Percentiles rank a stretch among this genome's conserved stretches.
Evolutionary conservation across 257 asterid genomes (phyloP).

Genomic region (Nicotiana tomentosiformis): DNA sequence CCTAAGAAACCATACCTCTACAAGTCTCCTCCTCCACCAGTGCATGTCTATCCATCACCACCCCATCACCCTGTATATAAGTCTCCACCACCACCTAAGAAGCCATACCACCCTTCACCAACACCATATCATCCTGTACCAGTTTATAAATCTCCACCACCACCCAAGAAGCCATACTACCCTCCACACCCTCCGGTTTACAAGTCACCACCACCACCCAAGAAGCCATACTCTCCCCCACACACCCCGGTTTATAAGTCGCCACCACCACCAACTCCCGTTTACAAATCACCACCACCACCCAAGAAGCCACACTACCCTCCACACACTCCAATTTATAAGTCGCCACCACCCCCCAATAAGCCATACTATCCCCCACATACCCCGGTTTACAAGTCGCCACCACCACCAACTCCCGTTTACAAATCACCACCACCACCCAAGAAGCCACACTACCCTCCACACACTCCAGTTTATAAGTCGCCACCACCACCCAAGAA

Average conservation of each 20-base stretch:
- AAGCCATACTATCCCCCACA: not conserved
- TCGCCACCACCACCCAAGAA: too few relatives aligned
- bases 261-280: not conserved
- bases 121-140: not conserved
- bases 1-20: not conserved
- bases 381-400: not conserved
- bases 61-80: not conserved
- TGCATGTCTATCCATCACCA: not conserved
- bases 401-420: not conserved
- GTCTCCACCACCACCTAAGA: constrained; percentile 4
- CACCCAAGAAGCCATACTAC: not conserved
- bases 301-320: not conserved
- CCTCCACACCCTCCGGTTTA: not conserved
- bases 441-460: too few relatives aligned
- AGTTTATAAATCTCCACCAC: not conserved
- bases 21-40: constrained; percentile 6
- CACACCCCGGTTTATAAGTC: not conserved
- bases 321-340: not conserved
- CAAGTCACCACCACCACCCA: not conserved
- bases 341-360: not conserved
- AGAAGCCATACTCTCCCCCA: not conserved
- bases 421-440: not conserved
- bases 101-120: not conserved
- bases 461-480: too few relatives aligned
- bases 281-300: not conserved